These are phyloP conservation scores for Rhynchospora pubera DNA, from an alignment of 176 grass and related monocot species.

Conservation along the genomic window DNA sequence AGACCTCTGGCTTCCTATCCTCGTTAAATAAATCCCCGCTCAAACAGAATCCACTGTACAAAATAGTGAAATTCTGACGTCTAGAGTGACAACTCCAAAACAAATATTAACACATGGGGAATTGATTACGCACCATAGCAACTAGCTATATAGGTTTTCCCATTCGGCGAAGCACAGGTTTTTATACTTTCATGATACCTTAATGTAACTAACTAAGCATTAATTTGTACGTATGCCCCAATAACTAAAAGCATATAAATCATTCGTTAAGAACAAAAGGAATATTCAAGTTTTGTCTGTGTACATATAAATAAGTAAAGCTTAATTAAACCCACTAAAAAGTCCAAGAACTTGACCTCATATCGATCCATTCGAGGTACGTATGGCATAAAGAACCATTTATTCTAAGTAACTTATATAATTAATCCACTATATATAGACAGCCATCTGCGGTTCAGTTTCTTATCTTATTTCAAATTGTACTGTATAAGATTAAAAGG, in stretches of 20 bases:
- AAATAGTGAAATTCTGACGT: conserved; percentile 21
- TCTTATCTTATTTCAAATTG: too few relatives aligned
- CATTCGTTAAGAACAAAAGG: not conserved
- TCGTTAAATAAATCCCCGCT: not conserved
- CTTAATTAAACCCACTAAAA: not conserved
- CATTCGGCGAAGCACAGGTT: too few relatives aligned
- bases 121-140: not conserved
- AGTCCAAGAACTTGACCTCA: too few relatives aligned
- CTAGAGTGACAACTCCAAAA: not conserved
- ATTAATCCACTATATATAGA: too few relatives aligned
- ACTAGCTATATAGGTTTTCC: too few relatives aligned
- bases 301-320: not conserved
- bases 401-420: too few relatives aligned
- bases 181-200: too few relatives aligned
- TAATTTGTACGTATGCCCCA: too few relatives aligned
- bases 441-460: too few relatives aligned
- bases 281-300: not conserved
- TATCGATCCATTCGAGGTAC: too few relatives aligned
- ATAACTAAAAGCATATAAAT: not conserved
- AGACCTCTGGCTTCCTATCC: not conserved
- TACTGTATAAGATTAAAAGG: too few relatives aligned
- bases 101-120: not conserved
- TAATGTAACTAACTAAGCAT: not conserved
- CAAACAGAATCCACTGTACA: conserved; percentile 14
- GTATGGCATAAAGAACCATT: too few relatives aligned